Percentiles rank a stretch among this genome's conserved stretches.
phyloP scores from a whole-genome alignment of 148 eudicot genomes.

The Cornus suecica region DNA sequence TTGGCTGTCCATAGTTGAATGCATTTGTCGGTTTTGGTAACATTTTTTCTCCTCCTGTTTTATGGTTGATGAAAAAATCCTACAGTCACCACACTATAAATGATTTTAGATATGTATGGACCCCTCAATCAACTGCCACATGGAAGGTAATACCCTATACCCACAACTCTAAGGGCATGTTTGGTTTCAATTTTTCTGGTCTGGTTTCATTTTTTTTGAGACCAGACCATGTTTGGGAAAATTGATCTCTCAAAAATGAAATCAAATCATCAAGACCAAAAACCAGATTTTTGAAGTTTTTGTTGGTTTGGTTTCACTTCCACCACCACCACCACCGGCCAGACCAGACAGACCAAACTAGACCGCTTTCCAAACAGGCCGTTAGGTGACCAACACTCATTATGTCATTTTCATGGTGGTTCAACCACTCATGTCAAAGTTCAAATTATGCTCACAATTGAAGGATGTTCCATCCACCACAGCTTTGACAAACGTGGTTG shows the following conservation, averaged over 20 bases:
- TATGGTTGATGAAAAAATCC: background rate
- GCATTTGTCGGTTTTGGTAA: constrained; percentile 13
- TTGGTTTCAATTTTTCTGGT: too few relatives aligned
- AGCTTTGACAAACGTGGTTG: background rate
- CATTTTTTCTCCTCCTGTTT: background rate
- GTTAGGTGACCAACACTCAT: background rate
- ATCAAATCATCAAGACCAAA: too few relatives aligned
- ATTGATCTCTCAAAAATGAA: too few relatives aligned
- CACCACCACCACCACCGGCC: too few relatives aligned
- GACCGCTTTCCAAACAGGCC: too few relatives aligned
- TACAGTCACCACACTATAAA: background rate
- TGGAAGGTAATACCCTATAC: background rate
- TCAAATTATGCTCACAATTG: background rate
- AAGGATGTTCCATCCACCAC: background rate
- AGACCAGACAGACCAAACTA: too few relatives aligned
- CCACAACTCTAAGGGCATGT: background rate
- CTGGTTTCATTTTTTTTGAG: too few relatives aligned
- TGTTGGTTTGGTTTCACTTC: too few relatives aligned
- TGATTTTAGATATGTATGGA: background rate
- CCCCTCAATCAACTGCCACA: background rate
- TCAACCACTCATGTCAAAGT: background rate
- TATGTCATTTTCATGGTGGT: background rate
- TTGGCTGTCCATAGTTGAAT: constrained; percentile 21
- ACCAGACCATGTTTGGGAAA: too few relatives aligned
- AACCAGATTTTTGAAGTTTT: too few relatives aligned